Base-by-base conservation (phyloP, 495 filamentous ascomycete species). In the Annulohypoxylon nitens region DNA sequence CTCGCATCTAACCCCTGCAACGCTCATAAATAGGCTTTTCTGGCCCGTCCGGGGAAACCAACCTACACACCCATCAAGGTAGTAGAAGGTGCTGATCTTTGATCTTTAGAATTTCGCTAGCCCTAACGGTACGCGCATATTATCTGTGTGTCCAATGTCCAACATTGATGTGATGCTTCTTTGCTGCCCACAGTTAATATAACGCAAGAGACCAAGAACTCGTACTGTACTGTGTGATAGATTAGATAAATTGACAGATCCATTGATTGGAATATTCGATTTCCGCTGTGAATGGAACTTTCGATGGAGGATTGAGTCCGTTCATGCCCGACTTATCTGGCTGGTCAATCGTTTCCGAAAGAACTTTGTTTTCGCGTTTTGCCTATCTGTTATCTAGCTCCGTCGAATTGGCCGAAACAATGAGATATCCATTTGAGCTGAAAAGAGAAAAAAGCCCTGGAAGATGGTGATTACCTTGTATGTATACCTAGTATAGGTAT, bases 21-120 rank as follows among this genome's bases (percentile, higher is more conserved):
- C 57, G 25, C 45, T 59, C 34, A 67, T 39, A 23, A 68, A 75
- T 71, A 75, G 72, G 53, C 64, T 67, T 75, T 75, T 71, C 72
- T 71, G 67, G 72, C 58, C 67, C 64, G 53, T 67, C 72, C 67
- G 72, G 72, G 72, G 72, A 75, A 71, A n/a, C 65, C 25, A 54
- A 54, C 54, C 39, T 65, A 61, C 59, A 45, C 61, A 48, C 61
- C 43, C 47, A 67, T 68, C 62, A 71, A 67, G 45, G 67, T 61
- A 61, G 53, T 70, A 71, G 54, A 64, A 48, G 36, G 3, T 59
- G 72, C 47, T 66, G 72, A 75, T 70, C 67, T 18, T 26, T 65
- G 72, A 75, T 71, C 67, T 26, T 30, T 67, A 43, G n/a, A 61
- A 70, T 45, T 75, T 63, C 64, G 70, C 67, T 67, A 68, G 59